These are phyloP conservation scores for Claviceps pazoutovae DNA, from an alignment of 2,329 filamentous ascomycete genomes.

Conservation along the genomic window DNA sequence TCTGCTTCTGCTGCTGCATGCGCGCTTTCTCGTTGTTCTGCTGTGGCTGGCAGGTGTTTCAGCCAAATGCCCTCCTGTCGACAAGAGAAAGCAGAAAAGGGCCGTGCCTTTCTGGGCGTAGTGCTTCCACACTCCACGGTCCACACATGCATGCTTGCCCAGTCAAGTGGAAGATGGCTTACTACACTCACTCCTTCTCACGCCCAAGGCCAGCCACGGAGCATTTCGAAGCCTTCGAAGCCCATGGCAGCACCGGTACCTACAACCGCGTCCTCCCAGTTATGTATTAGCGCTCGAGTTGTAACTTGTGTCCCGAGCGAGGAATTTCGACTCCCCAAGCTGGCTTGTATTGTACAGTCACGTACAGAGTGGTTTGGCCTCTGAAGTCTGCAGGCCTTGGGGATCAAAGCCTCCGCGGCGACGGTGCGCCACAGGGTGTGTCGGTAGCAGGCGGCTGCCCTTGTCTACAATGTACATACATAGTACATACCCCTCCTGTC, in stretches of 20 bases:
- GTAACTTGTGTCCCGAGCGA: no score
- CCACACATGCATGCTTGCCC: not conserved
- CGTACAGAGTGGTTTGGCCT: no score
- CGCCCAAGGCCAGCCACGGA: not conserved
- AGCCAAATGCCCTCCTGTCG: constrained; percentile 7
- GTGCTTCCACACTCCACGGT: not conserved
- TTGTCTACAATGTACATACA: not conserved
- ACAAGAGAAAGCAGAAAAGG: not conserved
- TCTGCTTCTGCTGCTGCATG: not conserved
- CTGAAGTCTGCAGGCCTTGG: no score
- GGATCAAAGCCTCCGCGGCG: no score
- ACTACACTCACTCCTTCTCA: not conserved
- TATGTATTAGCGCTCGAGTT: no score
- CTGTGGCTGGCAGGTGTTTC: constrained; percentile 6
- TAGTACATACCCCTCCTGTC: not conserved
- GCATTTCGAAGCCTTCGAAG: not conserved
- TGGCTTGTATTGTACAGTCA: no score
- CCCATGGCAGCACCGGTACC: not conserved
- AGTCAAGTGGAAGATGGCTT: not conserved
- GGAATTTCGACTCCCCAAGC: no score
- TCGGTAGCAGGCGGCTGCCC: not conserved
- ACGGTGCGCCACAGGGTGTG: not conserved
- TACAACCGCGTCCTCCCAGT: no score
- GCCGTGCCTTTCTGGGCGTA: not conserved
- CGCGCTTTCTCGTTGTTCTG: not conserved